Evolutionary conservation across 768 basidiomycete genomes (phyloP), one percentile per base, ranked within the genome.

Genomic region (Kwoniella sp.): DNA sequence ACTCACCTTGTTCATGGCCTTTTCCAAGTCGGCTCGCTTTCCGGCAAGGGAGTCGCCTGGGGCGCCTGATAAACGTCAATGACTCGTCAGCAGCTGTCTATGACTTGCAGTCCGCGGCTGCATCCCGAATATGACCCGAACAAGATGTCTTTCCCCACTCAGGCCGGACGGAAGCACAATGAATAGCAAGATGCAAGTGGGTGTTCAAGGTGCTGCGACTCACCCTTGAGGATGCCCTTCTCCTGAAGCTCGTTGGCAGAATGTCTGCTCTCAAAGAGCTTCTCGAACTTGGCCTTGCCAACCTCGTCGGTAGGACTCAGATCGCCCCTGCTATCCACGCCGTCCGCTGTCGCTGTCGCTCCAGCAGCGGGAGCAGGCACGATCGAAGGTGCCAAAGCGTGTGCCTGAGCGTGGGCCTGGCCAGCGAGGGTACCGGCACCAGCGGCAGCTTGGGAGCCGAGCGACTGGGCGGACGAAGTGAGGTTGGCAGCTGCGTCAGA

Each of bases 191-290:
- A n/a, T n/a, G n/a, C n/a, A n/a, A 34, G 34, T 34, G 13, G 34
- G 34, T 34, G 13, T 9, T 34, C 26, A 4, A 29, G 29, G 4
- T 34, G 4, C 17, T 13, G 15, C 20, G 3, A 72, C 80, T 63
- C 56, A 85, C 87, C 87, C 80, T 89, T 89, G 65, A 90, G 84
- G 66, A 90, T 89, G 75, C 88, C 88, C 67, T 87, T 85, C 34
- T 87, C 86, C 65, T 89, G 83, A 50, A 90, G 83, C 50, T 88
- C 85, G 45, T 84, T 77, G 77, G 86, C 85, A n/a, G 86, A 84
- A 22, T 88, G 87, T 41, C 89, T 82, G 22, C 83, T 77, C 50
- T 79, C 82, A 51, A 89, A 82, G 55, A 82, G 82, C 73, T 83
- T 84, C 81, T 89, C 87, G 47, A 89, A 83, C 69, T 83, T 83